Conservation (phyloP, 495 filamentous ascomycete genomes). For the Aspergillus cavernicola region DNA sequence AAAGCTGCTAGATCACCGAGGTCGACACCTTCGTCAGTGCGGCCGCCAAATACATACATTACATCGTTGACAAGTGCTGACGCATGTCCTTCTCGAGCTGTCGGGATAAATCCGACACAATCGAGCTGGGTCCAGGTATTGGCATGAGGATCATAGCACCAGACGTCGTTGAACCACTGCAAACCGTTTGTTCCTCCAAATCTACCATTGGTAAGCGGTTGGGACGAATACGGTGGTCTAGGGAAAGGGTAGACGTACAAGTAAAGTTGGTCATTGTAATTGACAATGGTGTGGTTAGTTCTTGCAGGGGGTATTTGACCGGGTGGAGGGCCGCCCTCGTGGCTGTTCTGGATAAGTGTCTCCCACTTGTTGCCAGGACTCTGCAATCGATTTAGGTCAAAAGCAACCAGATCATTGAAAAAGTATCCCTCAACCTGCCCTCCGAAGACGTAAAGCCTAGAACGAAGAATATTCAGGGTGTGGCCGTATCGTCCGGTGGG, state of each 20-base stretch:
- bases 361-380: conserved; percentile 90
- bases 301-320: conserved; percentile 80
- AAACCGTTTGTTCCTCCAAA: conserved; percentile 96
- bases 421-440: conserved; percentile 97
- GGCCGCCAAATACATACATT: conserved; percentile 99
- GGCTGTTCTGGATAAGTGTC: conserved; percentile 72
- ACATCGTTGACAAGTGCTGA: conserved; percentile 90
- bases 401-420: conserved; percentile 96
- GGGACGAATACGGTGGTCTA: neutral
- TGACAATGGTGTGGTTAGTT: conserved; percentile 92
- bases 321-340: conserved; percentile 59
- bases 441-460: conserved; percentile 95
- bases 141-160: conserved; percentile 81
- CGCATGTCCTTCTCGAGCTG: conserved; percentile 89
- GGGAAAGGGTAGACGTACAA: conserved; percentile 56
- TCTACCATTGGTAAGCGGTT: conserved; percentile 35
- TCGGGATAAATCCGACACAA: conserved; percentile 96
- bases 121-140: conserved; percentile 85
- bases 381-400: conserved; percentile 92
- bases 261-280: conserved; percentile 89
- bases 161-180: conserved; percentile 98
- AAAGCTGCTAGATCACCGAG: conserved; percentile 94
- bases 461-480: conserved; percentile 91
- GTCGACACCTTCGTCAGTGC: conserved; percentile 86
- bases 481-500: conserved; percentile 94